Conservation (phyloP, 139 green algal genomes). For the Closterium sp. region DNA sequence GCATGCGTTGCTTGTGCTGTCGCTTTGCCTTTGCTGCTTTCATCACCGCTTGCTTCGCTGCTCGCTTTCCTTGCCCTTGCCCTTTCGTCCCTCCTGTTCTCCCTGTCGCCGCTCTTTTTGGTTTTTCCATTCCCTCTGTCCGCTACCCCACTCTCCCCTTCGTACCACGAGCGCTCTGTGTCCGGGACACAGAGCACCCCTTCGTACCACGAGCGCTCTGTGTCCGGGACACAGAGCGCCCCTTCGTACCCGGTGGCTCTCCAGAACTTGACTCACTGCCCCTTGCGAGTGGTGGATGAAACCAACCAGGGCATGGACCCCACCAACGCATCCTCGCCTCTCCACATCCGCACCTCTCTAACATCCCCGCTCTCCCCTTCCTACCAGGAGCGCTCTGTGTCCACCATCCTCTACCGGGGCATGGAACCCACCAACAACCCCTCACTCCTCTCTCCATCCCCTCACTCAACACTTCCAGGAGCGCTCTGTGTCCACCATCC, state of each 20-base stretch:
- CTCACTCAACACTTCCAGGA: constrained; percentile 57
- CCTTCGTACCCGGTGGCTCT: constrained; percentile 94
- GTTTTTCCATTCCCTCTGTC: no score
- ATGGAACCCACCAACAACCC: constrained; percentile 93
- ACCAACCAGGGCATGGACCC: neutral
- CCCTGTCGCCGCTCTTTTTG: no score
- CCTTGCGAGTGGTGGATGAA: constrained; percentile 97
- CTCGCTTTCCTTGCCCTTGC: neutral
- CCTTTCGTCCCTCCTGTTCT: neutral
- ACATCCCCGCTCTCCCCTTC: neutral
- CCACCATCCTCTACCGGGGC: constrained; percentile 92
- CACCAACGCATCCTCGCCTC: neutral
- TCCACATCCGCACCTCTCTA: neutral
- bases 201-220: no score
- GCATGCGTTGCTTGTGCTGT: no score
- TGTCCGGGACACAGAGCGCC: no score
- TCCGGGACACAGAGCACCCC: no score
- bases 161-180: no score
- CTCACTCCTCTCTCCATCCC: constrained; percentile 69
- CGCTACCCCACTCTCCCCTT: no score
- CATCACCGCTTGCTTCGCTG: no score
- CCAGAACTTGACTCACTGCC: constrained; percentile 78
- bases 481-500: constrained; percentile 92
- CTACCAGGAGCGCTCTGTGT: constrained; percentile 81
- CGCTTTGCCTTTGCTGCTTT: no score